Evolutionary conservation across 1,284 basidiomycete species (phyloP).

Genomic region (Fomitopsis betulina): DNA sequence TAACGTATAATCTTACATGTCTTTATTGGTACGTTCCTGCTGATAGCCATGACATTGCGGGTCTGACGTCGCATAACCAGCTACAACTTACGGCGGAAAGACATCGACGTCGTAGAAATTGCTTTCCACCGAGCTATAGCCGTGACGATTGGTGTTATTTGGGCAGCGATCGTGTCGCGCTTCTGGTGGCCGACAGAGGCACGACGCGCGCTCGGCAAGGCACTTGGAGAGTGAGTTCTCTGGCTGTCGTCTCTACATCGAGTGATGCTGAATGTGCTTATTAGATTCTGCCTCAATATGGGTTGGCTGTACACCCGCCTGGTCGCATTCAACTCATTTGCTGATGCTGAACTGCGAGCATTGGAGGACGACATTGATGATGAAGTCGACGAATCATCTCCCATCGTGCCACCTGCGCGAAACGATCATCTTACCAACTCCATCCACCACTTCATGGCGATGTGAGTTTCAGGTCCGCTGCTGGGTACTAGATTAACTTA

Average conservation of each 20-base stretch:
- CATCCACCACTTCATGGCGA: constrained; percentile 86
- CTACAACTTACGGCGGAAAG: constrained; percentile 77
- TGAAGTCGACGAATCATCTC: constrained; percentile 26
- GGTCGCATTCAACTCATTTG: constrained; percentile 71
- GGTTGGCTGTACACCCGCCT: constrained; percentile 83
- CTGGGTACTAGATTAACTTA: not conserved
- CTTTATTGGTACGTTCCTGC: constrained; percentile 64
- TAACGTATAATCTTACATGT: constrained; percentile 90
- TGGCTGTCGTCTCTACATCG: not conserved
- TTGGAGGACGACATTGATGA: constrained; percentile 23
- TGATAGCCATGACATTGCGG: not conserved
- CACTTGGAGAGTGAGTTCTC: constrained; percentile 74
- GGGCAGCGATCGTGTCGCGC: constrained; percentile 84
- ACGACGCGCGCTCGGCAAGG: constrained; percentile 78
- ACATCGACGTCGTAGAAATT: constrained; percentile 68
- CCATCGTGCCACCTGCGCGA: constrained; percentile 32
- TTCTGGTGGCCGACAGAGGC: constrained; percentile 97
- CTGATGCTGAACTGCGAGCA: constrained; percentile 16
- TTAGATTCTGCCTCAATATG: constrained; percentile 76
- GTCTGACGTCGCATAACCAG: constrained; percentile 32
- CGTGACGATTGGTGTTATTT: constrained; percentile 86
- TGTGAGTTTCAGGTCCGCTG: constrained; percentile 43
- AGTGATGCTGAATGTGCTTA: not conserved
- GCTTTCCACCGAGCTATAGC: constrained; percentile 76
- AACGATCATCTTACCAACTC: constrained; percentile 51